Conservation (phyloP, 202 grass and related monocot genomes). For the Hordeum pubiflorum region DNA sequence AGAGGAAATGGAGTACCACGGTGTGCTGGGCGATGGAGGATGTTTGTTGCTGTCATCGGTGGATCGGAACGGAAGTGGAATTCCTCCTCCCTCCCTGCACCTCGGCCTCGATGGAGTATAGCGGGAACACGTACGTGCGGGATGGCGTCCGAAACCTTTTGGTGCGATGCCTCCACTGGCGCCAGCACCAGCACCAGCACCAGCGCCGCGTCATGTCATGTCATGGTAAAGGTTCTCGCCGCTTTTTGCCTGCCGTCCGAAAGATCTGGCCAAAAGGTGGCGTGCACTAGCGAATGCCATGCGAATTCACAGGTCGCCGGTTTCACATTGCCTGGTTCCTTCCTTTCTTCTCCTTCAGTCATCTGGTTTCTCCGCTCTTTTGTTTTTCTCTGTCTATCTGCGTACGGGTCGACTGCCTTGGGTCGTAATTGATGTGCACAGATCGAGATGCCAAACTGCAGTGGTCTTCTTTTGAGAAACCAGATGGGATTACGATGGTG, state of each 20-base stretch:
- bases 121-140: not conserved
- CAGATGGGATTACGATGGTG: too few species aligned
- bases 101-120: not conserved
- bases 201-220: not conserved
- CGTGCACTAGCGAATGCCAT: too few species aligned
- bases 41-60: not conserved
- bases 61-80: not conserved
- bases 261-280: not conserved
- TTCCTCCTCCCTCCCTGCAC: not conserved
- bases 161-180: not conserved
- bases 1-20: not conserved
- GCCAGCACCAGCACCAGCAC: not conserved
- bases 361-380: too few species aligned
- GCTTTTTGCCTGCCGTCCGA: not conserved
- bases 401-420: too few species aligned
- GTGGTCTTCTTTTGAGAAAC: too few species aligned
- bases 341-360: too few species aligned
- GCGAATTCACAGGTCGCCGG: too few species aligned
- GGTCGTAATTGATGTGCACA: too few species aligned
- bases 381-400: too few species aligned
- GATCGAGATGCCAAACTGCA: too few species aligned
- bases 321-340: too few species aligned
- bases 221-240: slow-evolving; percentile 5
- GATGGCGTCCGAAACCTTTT: not conserved
- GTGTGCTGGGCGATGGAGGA: not conserved